These are phyloP conservation scores for Mariannaea elegans DNA, from an alignment of 2,329 filamentous ascomycete genomes.

Conservation along the genomic window DNA sequence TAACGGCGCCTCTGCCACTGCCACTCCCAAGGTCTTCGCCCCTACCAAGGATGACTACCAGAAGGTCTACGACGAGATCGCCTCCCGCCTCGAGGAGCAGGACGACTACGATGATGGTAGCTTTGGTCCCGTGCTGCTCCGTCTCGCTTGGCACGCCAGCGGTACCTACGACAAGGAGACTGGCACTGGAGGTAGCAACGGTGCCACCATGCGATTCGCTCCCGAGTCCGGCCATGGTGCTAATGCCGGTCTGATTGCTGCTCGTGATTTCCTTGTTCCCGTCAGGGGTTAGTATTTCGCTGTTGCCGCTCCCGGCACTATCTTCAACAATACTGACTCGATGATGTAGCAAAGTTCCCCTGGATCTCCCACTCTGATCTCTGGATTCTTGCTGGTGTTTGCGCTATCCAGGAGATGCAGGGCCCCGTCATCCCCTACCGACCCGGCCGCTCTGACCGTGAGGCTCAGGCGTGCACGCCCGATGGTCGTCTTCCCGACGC, in stretches of 20 bases:
- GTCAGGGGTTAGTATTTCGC: slow-evolving; percentile 73
- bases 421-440: slow-evolving; percentile 89
- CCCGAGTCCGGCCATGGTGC: slow-evolving; percentile 91
- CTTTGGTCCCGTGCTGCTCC: slow-evolving; percentile 90
- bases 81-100: slow-evolving; percentile 81
- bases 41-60: slow-evolving; percentile 91
- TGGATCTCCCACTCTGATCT: slow-evolving; percentile 98
- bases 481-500: slow-evolving; percentile 89
- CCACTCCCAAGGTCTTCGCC: slow-evolving; percentile 68
- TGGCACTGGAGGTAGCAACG: slow-evolving; percentile 91
- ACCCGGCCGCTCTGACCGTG: slow-evolving; percentile 83
- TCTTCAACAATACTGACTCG: slow-evolving; percentile 14
- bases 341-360: slow-evolving; percentile 70
- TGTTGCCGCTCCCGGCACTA: not conserved
- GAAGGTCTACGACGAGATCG: slow-evolving; percentile 91
- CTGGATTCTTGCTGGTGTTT: slow-evolving; percentile 89
- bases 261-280: slow-evolving; percentile 92
- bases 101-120: slow-evolving; percentile 97
- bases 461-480: slow-evolving; percentile 86
- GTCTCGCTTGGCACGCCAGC: slow-evolving; percentile 92
- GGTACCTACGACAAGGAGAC: slow-evolving; percentile 93
- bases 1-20: slow-evolving; percentile 59
- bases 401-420: slow-evolving; percentile 93
- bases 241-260: slow-evolving; percentile 87
- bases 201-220: slow-evolving; percentile 94